Percentiles rank a stretch among this genome's conserved stretches.
These are phyloP conservation scores for Paracoccidioides lutzii DNA, from an alignment of 2,329 filamentous ascomycete genomes.

Conservation along the genomic window DNA sequence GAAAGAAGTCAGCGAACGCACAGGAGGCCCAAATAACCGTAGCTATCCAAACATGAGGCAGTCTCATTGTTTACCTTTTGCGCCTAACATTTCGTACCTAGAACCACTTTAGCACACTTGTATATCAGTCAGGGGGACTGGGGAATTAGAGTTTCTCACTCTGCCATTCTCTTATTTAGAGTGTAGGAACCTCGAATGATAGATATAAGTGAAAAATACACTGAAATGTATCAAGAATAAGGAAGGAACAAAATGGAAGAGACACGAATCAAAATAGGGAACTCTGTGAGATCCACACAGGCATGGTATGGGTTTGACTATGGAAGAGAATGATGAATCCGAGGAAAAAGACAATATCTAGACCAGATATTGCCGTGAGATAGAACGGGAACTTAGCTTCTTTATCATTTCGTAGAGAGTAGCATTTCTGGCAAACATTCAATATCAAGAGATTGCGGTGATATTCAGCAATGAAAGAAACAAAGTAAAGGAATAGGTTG, in stretches of 20 bases:
- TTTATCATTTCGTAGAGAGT: background rate
- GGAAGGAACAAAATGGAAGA: background rate
- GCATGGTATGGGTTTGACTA: background rate
- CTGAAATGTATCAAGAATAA: background rate
- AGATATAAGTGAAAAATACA: background rate
- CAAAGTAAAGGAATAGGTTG: background rate
- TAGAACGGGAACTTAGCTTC: background rate
- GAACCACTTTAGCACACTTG: conserved; percentile 1
- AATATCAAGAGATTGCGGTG: background rate
- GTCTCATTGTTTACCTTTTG: conserved; percentile 4
- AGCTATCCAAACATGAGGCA: background rate
- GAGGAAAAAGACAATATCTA: background rate
- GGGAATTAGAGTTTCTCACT: conserved; percentile 3
- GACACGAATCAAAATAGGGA: background rate
- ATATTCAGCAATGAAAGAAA: background rate
- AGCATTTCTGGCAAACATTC: background rate
- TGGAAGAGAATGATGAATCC: too few species aligned
- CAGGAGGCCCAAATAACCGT: background rate
- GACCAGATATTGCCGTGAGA: background rate
- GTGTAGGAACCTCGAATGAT: background rate
- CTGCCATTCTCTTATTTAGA: conserved; percentile 1
- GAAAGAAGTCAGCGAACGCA: background rate
- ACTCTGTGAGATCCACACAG: background rate
- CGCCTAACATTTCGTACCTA: conserved; percentile 6
- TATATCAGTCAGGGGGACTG: background rate